Evolutionary conservation across 164 flowering plant species (phyloP).

Genomic region (Macadamia tetraphylla): DNA sequence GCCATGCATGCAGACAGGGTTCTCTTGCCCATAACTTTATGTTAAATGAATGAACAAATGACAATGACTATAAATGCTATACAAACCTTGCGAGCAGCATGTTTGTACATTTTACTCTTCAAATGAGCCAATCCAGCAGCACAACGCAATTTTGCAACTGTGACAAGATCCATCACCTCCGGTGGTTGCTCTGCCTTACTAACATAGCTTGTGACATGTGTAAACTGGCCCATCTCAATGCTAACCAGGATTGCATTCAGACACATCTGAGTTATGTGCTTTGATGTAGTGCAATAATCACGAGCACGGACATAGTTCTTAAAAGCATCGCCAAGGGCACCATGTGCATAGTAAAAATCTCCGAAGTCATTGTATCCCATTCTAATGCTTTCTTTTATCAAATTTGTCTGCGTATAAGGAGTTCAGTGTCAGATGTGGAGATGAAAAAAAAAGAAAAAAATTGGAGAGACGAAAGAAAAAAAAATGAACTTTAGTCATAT

Average conservation of each 20-base stretch:
- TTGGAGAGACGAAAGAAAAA: no score
- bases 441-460: neutral
- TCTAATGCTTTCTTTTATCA: constrained; percentile 96
- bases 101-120: constrained; percentile 82
- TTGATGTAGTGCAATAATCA: constrained; percentile 94
- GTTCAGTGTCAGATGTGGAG: neutral
- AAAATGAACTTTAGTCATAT: neutral
- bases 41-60: neutral
- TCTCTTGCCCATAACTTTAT: no score
- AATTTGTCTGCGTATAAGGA: constrained; percentile 63
- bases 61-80: neutral
- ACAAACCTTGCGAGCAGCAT: constrained; percentile 94
- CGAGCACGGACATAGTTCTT: constrained; percentile 88
- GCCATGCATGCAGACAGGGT: no score
- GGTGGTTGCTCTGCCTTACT: constrained; percentile 79
- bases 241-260: constrained; percentile 84
- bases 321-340: constrained; percentile 81
- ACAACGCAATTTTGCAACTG: constrained; percentile 62
- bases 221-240: constrained; percentile 95
- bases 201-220: constrained; percentile 87
- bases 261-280: constrained; percentile 90
- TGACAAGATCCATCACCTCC: constrained; percentile 56
- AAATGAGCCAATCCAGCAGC: constrained; percentile 86
- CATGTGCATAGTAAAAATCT: constrained; percentile 84
- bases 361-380: constrained; percentile 99